phyloP scores from a whole-genome alignment of 768 basidiomycete species.

The Termitomyces sp. region DNA sequence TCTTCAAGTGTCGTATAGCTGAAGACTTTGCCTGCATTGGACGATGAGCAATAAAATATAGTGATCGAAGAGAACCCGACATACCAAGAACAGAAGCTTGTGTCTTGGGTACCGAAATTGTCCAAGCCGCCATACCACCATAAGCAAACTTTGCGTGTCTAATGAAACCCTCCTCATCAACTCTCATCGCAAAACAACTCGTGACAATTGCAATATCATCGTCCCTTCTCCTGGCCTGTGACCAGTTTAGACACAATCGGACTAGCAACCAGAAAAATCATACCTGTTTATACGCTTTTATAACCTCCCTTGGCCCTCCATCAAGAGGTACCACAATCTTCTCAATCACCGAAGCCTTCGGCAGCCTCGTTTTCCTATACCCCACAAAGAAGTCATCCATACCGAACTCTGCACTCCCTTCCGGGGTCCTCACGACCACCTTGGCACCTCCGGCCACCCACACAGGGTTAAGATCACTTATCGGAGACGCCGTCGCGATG shows the following conservation, averaged over 20 bases:
- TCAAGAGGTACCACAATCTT: slow-evolving; percentile 12
- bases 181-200: slow-evolving; percentile 11
- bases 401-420: slow-evolving; percentile 4
- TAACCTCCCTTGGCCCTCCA: slow-evolving; percentile 10
- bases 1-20: slow-evolving; percentile 7
- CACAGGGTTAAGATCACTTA: slow-evolving; percentile 15
- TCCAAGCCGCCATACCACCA: slow-evolving; percentile 14
- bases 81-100: slow-evolving; percentile 7
- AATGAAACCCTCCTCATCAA: slow-evolving; percentile 5
- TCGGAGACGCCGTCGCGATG: slow-evolving; percentile 12
- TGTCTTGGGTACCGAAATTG: slow-evolving; percentile 10
- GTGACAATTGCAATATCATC: slow-evolving; percentile 14
- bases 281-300: slow-evolving; percentile 15
- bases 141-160: slow-evolving; percentile 11
- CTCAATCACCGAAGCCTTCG: slow-evolving; percentile 8
- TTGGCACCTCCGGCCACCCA: slow-evolving; percentile 9
- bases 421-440: not conserved
- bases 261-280: not conserved
- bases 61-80: not conserved
- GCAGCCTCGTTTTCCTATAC: slow-evolving; percentile 11
- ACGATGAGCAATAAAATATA: not conserved
- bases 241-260: not conserved
- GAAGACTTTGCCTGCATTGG: slow-evolving; percentile 4
- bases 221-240: slow-evolving; percentile 11
- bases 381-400: slow-evolving; percentile 15